Percentiles rank a stretch among this genome's conserved stretches.
Evolutionary conservation across 208 protist genomes (phyloP).

Genomic region (Trypanosoma lewisi): DNA sequence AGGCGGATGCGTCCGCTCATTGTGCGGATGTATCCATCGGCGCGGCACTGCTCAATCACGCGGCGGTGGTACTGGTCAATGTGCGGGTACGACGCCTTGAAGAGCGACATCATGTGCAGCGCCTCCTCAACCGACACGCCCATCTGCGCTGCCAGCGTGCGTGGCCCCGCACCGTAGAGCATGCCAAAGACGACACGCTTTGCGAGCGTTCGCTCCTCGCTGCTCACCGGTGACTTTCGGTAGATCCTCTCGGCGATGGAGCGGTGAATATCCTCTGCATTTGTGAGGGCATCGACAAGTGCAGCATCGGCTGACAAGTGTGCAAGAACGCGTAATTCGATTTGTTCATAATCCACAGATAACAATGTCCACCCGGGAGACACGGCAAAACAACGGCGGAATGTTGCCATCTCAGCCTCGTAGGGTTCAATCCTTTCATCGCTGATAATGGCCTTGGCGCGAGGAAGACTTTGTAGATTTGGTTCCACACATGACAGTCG

Average conservation of each 20-base stretch:
- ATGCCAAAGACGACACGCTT: conserved; percentile 89
- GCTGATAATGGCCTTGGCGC: conserved; percentile 23
- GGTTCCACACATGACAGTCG: conserved; percentile 87
- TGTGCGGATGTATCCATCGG: conserved; percentile 78
- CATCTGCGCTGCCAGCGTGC: conserved; percentile 72
- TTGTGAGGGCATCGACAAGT: conserved; percentile 61
- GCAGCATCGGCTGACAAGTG: conserved; percentile 75
- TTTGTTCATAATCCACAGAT: conserved; percentile 90
- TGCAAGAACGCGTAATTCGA: conserved; percentile 89
- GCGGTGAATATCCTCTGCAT: conserved; percentile 73
- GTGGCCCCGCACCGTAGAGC: conserved; percentile 80
- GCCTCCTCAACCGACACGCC: conserved; percentile 62
- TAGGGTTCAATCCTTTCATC: conserved; percentile 1
- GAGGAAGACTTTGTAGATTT: conserved; percentile 89
- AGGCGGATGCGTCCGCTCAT: conserved; percentile 70
- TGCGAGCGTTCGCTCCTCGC: conserved; percentile 67
- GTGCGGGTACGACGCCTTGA: conserved; percentile 60
- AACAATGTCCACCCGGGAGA: conserved; percentile 55
- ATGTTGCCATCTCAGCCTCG: conserved; percentile 41
- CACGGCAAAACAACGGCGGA: conserved; percentile 80
- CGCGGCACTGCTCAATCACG: conserved; percentile 63
- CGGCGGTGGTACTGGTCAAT: conserved; percentile 62
- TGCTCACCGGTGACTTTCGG: conserved; percentile 55
- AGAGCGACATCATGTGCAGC: conserved; percentile 44
- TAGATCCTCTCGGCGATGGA: conserved; percentile 76